Evolutionary conservation across 352 stramenopile genomes (phyloP).

Genomic region (Globisporangium yorkense): DNA sequence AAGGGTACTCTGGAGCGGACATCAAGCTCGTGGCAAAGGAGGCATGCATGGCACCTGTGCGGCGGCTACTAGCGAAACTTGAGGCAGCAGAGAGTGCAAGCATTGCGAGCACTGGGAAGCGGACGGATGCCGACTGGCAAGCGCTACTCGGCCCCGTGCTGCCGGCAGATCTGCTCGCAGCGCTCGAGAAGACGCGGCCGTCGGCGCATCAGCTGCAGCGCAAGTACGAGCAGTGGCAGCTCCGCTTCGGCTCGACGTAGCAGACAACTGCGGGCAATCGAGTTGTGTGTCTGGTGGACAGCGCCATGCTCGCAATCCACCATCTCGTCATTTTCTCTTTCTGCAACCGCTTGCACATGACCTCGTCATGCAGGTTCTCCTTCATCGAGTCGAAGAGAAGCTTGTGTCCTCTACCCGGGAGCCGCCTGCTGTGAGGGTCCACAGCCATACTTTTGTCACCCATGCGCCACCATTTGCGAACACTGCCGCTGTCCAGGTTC

Average conservation of each 20-base stretch:
- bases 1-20: constrained; percentile 78
- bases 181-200: constrained; percentile 74
- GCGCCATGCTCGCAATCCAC: neutral
- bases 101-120: neutral
- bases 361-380: neutral
- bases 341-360: neutral
- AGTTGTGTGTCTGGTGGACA: neutral
- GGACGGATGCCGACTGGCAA: constrained; percentile 34
- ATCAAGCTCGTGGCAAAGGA: constrained; percentile 86
- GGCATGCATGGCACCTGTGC: constrained; percentile 76
- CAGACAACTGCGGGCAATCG: neutral
- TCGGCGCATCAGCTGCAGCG: constrained; percentile 66
- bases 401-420: neutral
- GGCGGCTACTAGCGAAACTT: constrained; percentile 59
- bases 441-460: neutral
- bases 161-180: constrained; percentile 38
- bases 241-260: constrained; percentile 71
- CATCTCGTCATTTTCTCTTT: neutral
- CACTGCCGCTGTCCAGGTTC: too few relatives aligned
- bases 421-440: neutral
- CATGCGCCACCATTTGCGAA: too few relatives aligned
- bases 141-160: constrained; percentile 54
- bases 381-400: neutral
- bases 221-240: constrained; percentile 81
- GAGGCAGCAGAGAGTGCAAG: constrained; percentile 18